Evolutionary conservation across 257 asterid species (phyloP), one percentile per base, ranked within the genome.

Genomic region (Penstemon eatonii): DNA sequence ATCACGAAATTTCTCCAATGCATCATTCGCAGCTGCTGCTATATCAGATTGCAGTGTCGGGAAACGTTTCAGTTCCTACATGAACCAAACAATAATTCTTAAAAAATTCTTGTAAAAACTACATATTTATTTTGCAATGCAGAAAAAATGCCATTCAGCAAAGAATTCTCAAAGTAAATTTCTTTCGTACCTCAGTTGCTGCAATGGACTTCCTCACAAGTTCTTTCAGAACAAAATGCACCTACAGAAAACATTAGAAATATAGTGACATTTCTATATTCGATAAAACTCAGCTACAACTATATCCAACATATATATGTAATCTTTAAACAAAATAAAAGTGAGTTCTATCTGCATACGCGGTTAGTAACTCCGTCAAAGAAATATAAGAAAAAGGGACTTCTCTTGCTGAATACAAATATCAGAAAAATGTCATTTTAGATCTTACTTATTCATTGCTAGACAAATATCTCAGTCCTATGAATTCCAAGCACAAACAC

Each of bases 1-100:
- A 56, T 93, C 97, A n/a, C 97, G 96, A 66, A 94, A 94, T 78
- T 78, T 89, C 82, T 94, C 97, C 13, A 94, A 84, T 58, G 99
- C 81, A 5, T 93, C 99, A 83, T 93, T 93, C 56, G 99, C 89
- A 43, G 97, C 89, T 38, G 92, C 81, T 72, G 99, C 99, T 79
- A 93, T 93, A 59, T 94, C 97, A 60, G 95, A 59, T 73, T 94
- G 96, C 67, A 94, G 92, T 3, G 96, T 77, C 1, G 97, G 97
- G 82, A 94, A 94, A 63, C 99, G 82, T 68, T 89, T 94, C 89
- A 91, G 56, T 79, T 94, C 97, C 96, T 94, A 72, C 74, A 71
- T 25, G 33, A 25, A 25, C 33, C 45, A 55, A 54, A 18, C 72
- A 52, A 50, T 77, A 63, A 47, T 33, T 25, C 33, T 25, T 25